A percentile compares a stretch with the other conserved stretches of the same genome.
Evolutionary conservation across 768 basidiomycete species (phyloP).

Genomic region (Grammothele lineata): DNA sequence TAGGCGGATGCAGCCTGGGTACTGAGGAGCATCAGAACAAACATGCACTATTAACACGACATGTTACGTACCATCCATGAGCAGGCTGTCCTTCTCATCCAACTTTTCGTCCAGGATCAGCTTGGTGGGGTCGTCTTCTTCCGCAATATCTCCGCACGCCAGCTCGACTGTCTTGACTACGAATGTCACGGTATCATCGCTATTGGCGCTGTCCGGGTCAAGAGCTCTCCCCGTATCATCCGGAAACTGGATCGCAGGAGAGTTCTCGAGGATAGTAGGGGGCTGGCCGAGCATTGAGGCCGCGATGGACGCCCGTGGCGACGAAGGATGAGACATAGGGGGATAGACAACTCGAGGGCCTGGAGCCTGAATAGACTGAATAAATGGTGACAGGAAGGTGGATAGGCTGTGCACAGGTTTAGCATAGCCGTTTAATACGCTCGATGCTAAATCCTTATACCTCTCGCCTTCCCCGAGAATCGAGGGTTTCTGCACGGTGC

Average conservation of each 20-base stretch:
- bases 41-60: background rate
- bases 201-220: slow-evolving; percentile 25
- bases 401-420: slow-evolving; percentile 26
- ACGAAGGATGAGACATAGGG: slow-evolving; percentile 23
- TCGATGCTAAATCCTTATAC: background rate
- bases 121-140: slow-evolving; percentile 17
- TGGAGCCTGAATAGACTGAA: slow-evolving; percentile 7
- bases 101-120: slow-evolving; percentile 53
- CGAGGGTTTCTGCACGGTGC: slow-evolving; percentile 13
- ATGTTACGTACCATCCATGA: slow-evolving; percentile 54
- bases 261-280: slow-evolving; percentile 13
- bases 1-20: slow-evolving; percentile 52
- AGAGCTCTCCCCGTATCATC: slow-evolving; percentile 11
- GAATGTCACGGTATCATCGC: slow-evolving; percentile 8
- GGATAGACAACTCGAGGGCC: slow-evolving; percentile 16
- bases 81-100: slow-evolving; percentile 42
- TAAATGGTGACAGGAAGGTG: slow-evolving; percentile 34
- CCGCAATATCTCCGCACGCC: slow-evolving; percentile 4
- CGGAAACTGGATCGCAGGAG: slow-evolving; percentile 4
- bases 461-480: slow-evolving; percentile 4
- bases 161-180: slow-evolving; percentile 7
- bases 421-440: no score
- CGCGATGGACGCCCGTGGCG: slow-evolving; percentile 19
- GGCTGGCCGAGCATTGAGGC: slow-evolving; percentile 33
- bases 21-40: slow-evolving; percentile 34